Base-by-base conservation (phyloP, 208 protist genomes). In the Angomonas deanei region DNA sequence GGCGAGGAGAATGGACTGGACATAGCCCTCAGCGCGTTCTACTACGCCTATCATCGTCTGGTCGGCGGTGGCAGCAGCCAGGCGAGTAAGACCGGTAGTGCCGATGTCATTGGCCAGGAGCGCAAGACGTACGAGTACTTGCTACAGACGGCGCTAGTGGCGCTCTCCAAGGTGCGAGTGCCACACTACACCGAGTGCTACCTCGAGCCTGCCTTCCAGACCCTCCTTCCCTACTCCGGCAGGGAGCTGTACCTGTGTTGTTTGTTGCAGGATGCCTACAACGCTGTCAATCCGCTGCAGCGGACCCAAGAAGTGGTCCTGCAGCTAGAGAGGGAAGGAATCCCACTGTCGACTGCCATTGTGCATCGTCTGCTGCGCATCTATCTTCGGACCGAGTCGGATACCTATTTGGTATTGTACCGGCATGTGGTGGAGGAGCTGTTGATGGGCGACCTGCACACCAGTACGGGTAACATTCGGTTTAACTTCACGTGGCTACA, bases 241-340 rank as follows among this genome's bases (percentile, higher is more conserved):
- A 42, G 11, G 15, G 82, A 90, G 58, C 84, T 88, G 55, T 91
- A 86, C 62, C 80, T 65, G 39, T 63, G 70, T 49, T 85, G 75
- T 38, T 66, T 93, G 13, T 67, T 90, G 33, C 83, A 93, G 52
- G 78, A 93, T 30, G 86, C 86, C 1, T 80, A 91, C 74, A 86
- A 86, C 67, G 75, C 78, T 5, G 73, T 77, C 58, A 63, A 80
- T 32, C 80, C 86, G n/a, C 66, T 58, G 17, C 72, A 78, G 24
- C 74, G 78, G 10, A 76, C 76, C 8, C 74, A 69, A n/a, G 70
- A 72, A 39, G 52, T 90, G n/a, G 36, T 76, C 17, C 34, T 61
- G 5, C 65, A 72, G 23, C 82, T 93, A 64, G 62, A 52, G 21
- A 70, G 71, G 28, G 63, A 42, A 0, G 66, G 70, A 6, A 70